Conservation (phyloP, 2,329 filamentous ascomycete species). For the Dothideomycetes sp. region DNA sequence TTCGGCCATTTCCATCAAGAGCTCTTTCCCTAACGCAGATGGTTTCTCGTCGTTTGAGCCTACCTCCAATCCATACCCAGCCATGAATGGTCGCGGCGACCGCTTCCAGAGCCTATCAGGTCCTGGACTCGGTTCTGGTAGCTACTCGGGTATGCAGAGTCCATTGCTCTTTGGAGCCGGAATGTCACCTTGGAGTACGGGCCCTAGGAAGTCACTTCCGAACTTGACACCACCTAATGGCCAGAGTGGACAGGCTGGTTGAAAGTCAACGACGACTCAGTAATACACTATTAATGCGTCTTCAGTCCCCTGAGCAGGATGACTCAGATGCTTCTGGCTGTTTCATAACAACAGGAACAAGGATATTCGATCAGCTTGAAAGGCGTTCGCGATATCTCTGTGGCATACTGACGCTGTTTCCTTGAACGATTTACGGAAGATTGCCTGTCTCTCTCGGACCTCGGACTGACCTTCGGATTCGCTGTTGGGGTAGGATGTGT, state of each 20-base stretch:
- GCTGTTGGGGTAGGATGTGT: too few species aligned
- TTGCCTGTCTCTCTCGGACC: too few species aligned
- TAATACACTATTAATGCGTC: too few species aligned
- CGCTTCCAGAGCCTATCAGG: constrained; percentile 18
- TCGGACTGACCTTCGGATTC: too few species aligned
- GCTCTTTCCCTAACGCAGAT: constrained; percentile 16
- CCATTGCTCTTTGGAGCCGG: constrained; percentile 33
- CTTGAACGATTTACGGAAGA: too few species aligned
- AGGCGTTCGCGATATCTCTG: too few species aligned
- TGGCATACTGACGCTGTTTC: too few species aligned
- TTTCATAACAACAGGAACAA: too few species aligned
- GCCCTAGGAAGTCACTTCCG: constrained; percentile 9
- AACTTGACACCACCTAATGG: constrained; percentile 17
- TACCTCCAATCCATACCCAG: constrained; percentile 18
- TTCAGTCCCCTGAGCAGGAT: too few species aligned
- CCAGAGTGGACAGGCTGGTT: constrained; percentile 8
- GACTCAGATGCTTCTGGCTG: too few species aligned
- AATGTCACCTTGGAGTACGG: constrained; percentile 30
- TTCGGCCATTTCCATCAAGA: constrained; percentile 34
- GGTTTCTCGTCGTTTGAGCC: constrained; percentile 16
- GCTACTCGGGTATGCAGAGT: constrained; percentile 30
- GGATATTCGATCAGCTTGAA: too few species aligned
- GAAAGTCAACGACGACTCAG: too few species aligned
- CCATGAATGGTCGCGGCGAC: constrained; percentile 1
- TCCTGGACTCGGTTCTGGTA: constrained; percentile 18